Evolutionary conservation across 2,329 filamentous ascomycete species (phyloP).

Genomic region (Nannizziopsis barbatae): DNA sequence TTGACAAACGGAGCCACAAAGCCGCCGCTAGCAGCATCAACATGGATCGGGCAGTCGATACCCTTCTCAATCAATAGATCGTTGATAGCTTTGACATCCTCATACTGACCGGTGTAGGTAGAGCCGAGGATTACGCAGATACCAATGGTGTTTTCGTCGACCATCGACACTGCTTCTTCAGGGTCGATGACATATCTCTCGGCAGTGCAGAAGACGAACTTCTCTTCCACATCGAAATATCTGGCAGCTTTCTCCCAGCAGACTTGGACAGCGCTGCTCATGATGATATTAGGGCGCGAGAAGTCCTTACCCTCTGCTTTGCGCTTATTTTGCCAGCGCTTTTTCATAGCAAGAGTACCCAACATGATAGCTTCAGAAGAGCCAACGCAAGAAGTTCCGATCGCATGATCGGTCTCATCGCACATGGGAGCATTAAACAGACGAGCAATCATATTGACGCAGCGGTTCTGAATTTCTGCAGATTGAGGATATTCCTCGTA

Average conservation of each 20-base stretch:
- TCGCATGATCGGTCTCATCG: slow-evolving; percentile 48
- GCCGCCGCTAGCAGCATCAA: slow-evolving; percentile 83
- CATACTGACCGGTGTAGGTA: slow-evolving; percentile 92
- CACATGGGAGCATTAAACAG: slow-evolving; percentile 68
- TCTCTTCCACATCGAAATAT: slow-evolving; percentile 90
- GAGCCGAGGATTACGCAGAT: slow-evolving; percentile 86
- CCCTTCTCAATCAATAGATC: slow-evolving; percentile 65
- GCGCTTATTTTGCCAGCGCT: slow-evolving; percentile 79
- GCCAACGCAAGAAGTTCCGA: slow-evolving; percentile 81
- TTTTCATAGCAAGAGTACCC: slow-evolving; percentile 74
- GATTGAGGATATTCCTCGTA: slow-evolving; percentile 76
- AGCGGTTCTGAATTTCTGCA: slow-evolving; percentile 82
- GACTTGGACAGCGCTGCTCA: slow-evolving; percentile 92
- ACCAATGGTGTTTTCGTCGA: slow-evolving; percentile 68
- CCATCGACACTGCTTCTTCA: slow-evolving; percentile 48
- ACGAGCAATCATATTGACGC: slow-evolving; percentile 78
- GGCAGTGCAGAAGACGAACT: slow-evolving; percentile 55
- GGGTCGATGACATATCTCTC: slow-evolving; percentile 55
- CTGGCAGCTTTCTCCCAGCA: slow-evolving; percentile 90
- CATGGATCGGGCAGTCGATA: slow-evolving; percentile 78
- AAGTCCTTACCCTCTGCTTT: slow-evolving; percentile 69
- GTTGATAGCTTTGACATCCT: slow-evolving; percentile 85
- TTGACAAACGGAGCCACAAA: slow-evolving; percentile 89
- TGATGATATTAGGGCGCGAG: slow-evolving; percentile 80
- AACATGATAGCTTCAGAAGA: slow-evolving; percentile 60